Conservation (phyloP, 257 asterid genomes). For the Jacaranda mimosifolia region DNA sequence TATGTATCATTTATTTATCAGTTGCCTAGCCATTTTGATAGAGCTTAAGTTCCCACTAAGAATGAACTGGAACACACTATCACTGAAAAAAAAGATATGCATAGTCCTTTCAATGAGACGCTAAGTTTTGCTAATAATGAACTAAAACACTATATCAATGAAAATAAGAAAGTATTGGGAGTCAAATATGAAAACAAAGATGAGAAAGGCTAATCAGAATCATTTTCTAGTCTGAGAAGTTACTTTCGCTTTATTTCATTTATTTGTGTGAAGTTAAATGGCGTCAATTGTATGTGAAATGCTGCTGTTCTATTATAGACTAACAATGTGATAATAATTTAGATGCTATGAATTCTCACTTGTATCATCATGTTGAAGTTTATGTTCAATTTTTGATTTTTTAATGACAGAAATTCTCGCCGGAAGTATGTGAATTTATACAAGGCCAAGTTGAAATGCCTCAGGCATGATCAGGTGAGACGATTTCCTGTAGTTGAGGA, state of each 20-base stretch:
- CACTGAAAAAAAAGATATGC: no score
- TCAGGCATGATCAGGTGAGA: slow-evolving; percentile 82
- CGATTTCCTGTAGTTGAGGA: slow-evolving; percentile 28
- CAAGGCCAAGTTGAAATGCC: slow-evolving; percentile 85
- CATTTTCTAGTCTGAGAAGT: background rate
- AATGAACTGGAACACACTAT: no score
- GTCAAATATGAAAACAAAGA: slow-evolving; percentile 1
- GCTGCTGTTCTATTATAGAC: slow-evolving; percentile 1
- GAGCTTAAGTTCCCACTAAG: no score
- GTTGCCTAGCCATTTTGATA: no score
- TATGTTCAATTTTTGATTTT: slow-evolving; percentile 30
- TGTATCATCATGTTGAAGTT: slow-evolving; percentile 22
- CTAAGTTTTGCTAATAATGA: background rate
- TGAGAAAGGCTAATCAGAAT: slow-evolving; percentile 11
- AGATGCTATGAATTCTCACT: background rate
- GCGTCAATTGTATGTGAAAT: background rate
- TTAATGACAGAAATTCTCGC: slow-evolving; percentile 67
- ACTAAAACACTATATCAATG: background rate
- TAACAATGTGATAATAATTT: slow-evolving; percentile 18
- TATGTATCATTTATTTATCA: no score
- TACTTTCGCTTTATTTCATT: background rate
- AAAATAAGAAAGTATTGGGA: slow-evolving; percentile 3
- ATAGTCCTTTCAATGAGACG: background rate
- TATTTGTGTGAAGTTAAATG: slow-evolving; percentile 30
- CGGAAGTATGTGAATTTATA: slow-evolving; percentile 85